Conservation (phyloP, 164 flowering plant genomes). For the Dillenia turbinata region DNA sequence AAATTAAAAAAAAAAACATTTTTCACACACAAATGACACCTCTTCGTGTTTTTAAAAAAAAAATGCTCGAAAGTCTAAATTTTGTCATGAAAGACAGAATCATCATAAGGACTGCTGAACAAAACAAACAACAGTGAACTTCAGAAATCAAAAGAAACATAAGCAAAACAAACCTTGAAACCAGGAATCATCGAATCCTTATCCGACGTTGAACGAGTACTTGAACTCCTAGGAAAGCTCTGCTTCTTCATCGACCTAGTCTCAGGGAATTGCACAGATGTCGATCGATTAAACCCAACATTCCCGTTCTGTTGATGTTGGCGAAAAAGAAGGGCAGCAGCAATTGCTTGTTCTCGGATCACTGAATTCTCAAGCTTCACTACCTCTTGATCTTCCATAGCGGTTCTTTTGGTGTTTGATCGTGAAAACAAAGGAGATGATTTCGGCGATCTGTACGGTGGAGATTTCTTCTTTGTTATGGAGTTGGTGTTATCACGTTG, state of each 20-base stretch:
- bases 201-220: conserved; percentile 65
- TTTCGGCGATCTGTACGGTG: too few species aligned
- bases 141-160: background rate
- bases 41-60: too few species aligned
- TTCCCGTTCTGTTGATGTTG: conserved; percentile 34
- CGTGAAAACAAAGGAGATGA: too few species aligned
- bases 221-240: conserved; percentile 73
- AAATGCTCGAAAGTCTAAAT: too few species aligned
- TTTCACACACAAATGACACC: too few species aligned
- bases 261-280: conserved; percentile 54
- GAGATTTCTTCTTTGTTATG: too few species aligned
- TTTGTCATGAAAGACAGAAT: too few species aligned
- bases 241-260: conserved; percentile 36
- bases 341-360: conserved; percentile 62
- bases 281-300: conserved; percentile 56
- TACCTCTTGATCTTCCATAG: conserved; percentile 4
- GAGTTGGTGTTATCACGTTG: too few species aligned
- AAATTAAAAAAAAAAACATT: too few species aligned
- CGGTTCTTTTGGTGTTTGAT: too few species aligned
- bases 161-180: conserved; percentile 55
- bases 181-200: conserved; percentile 59
- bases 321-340: conserved; percentile 61
- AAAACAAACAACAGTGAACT: too few species aligned
- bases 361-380: conserved; percentile 49
- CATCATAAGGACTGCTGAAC: too few species aligned